These are phyloP conservation scores for Castanea mollissima DNA, from an alignment of 306 rosid genomes.

Conservation along the genomic window DNA sequence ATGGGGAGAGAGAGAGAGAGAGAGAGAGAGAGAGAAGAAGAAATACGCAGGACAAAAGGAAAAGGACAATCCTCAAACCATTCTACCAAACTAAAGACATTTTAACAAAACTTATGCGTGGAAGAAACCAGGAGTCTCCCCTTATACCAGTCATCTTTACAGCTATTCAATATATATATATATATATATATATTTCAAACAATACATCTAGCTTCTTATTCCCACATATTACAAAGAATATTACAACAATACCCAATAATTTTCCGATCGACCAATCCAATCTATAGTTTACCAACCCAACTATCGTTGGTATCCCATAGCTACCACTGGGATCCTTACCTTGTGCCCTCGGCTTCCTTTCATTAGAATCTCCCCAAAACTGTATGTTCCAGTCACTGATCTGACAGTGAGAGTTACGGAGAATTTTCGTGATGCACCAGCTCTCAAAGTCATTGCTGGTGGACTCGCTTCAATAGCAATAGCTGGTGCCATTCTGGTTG, in stretches of 20 bases:
- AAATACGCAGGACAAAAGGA: background rate
- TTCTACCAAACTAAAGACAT: conserved; percentile 34
- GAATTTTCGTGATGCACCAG: conserved; percentile 67
- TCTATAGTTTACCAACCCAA: background rate
- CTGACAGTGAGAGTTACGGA: conserved; percentile 66
- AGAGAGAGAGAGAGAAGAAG: background rate
- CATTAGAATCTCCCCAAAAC: conserved; percentile 85
- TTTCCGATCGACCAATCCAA: conserved; percentile 34
- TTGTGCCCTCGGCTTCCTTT: conserved; percentile 95
- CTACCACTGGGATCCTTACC: conserved; percentile 92
- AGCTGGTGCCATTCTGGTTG: conserved; percentile 85
- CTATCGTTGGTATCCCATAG: conserved; percentile 75
- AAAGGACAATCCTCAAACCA: background rate
- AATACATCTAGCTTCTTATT: conserved; percentile 68
- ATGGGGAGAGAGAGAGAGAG: too few relatives aligned
- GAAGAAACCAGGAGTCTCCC: conserved; percentile 56
- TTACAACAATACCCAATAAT: conserved; percentile 50
- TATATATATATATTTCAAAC: conserved; percentile 25
- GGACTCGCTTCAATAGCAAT: conserved; percentile 82
- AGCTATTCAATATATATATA: conserved; percentile 50
- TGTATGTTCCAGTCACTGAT: conserved; percentile 63
- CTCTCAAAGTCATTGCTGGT: conserved; percentile 73
- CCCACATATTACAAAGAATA: conserved; percentile 95
- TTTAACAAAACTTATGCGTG: conserved; percentile 59
- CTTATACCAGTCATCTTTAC: conserved; percentile 65